A percentile compares a stretch with the other conserved stretches of the same genome.
These are phyloP conservation scores for Parasarocladium wereldwijsianum DNA, from an alignment of 2,329 filamentous ascomycete genomes.

Conservation along the genomic window DNA sequence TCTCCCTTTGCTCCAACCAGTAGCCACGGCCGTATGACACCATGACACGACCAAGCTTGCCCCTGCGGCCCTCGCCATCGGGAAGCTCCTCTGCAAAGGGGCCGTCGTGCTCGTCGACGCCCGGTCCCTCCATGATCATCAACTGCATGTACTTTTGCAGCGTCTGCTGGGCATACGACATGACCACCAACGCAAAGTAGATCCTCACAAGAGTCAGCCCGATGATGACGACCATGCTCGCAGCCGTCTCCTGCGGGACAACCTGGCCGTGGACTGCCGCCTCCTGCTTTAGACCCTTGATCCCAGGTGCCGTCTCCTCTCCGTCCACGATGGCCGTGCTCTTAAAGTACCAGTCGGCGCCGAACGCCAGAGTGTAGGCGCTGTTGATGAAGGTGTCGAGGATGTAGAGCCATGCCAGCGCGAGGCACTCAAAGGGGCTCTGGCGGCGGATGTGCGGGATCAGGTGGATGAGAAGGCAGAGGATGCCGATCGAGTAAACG, in stretches of 20 bases:
- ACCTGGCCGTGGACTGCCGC: constrained; percentile 18
- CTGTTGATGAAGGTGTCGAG: constrained; percentile 72
- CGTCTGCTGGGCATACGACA: constrained; percentile 67
- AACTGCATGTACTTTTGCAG: constrained; percentile 48
- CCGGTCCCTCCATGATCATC: constrained; percentile 31
- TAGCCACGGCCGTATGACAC: constrained; percentile 59
- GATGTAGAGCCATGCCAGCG: constrained; percentile 73
- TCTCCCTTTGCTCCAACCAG: constrained; percentile 60
- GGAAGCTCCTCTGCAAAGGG: constrained; percentile 55
- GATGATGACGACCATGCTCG: constrained; percentile 65
- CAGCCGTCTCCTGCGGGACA: constrained; percentile 44
- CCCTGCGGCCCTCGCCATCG: constrained; percentile 68
- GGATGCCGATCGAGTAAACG: constrained; percentile 65
- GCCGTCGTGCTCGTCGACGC: constrained; percentile 31
- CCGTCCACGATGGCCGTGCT: constrained; percentile 38
- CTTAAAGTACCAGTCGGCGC: constrained; percentile 65
- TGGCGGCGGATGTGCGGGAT: constrained; percentile 69
- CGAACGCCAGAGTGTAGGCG: constrained; percentile 69
- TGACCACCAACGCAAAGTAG: constrained; percentile 74
- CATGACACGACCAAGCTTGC: constrained; percentile 67
- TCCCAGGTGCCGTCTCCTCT: constrained; percentile 11
- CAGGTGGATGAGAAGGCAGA: constrained; percentile 53
- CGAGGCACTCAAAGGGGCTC: constrained; percentile 63
- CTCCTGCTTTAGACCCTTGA: constrained; percentile 19
- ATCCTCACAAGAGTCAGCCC: constrained; percentile 60